phyloP scores from a whole-genome alignment of 495 filamentous ascomycete species.

The Penicillium riverlandense region DNA sequence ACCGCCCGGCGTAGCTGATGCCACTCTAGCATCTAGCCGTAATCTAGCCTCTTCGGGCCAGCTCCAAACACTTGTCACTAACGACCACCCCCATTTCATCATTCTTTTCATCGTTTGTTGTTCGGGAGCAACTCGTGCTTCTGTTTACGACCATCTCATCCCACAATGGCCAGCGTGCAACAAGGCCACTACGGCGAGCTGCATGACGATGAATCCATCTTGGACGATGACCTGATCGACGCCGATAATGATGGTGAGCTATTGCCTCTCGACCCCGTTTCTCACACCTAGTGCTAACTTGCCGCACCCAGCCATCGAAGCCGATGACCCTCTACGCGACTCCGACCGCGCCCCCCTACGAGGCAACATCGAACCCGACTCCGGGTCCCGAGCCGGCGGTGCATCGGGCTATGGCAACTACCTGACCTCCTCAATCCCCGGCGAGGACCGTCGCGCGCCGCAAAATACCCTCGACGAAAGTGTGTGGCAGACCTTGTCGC shows the following conservation, averaged over 20 bases:
- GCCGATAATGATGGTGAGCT: conserved; percentile 67
- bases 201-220: conserved; percentile 54
- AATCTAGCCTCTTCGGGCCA: too few species aligned
- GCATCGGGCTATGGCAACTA: conserved; percentile 44
- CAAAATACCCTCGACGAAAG: conserved; percentile 94
- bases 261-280: not conserved
- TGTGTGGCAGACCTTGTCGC: conserved; percentile 89
- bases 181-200: conserved; percentile 27
- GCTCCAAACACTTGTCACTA: too few species aligned
- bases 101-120: too few species aligned
- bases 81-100: too few species aligned
- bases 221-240: conserved; percentile 87
- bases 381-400: conserved; percentile 41
- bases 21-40: too few species aligned
- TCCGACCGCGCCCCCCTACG: conserved; percentile 71
- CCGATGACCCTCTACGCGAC: conserved; percentile 78
- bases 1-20: too few species aligned
- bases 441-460: conserved; percentile 89
- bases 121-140: too few species aligned
- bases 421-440: conserved; percentile 81
- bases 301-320: conserved; percentile 57
- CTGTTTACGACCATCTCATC: too few species aligned
- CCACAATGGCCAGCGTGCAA: conserved; percentile 39
- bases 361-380: conserved; percentile 63
- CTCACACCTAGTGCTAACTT: conserved; percentile 12